Conservation (phyloP, 495 filamentous ascomycete species). For the Neurospora africana region DNA sequence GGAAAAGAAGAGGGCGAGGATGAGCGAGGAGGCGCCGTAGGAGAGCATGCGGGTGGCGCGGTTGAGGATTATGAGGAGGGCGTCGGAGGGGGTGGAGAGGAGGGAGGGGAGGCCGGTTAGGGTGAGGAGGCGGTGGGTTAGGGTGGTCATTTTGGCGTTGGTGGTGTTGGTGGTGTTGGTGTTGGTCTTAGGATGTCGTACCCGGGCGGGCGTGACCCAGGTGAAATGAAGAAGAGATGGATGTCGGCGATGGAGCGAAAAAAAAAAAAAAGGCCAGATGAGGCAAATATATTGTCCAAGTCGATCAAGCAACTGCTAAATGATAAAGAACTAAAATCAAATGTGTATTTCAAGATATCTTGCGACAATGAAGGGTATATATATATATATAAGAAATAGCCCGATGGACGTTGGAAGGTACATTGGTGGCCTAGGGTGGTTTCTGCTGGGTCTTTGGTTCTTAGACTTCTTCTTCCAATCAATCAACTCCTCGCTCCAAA, state of each 20-base stretch:
- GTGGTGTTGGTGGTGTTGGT: background rate
- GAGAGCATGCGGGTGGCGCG: constrained; percentile 51
- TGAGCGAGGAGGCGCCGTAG: constrained; percentile 29
- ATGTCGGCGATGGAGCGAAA: background rate
- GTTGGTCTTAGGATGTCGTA: background rate
- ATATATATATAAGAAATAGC: too few relatives aligned
- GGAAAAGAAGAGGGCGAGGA: constrained; percentile 42
- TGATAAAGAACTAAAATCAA: background rate
- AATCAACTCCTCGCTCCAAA: too few relatives aligned
- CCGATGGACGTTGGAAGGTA: too few relatives aligned
- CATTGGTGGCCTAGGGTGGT: too few relatives aligned
- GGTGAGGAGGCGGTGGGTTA: background rate
- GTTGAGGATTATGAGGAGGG: constrained; percentile 62
- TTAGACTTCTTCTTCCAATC: too few relatives aligned
- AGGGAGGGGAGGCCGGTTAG: constrained; percentile 37
- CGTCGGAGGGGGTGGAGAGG: constrained; percentile 43
- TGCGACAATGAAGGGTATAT: background rate
- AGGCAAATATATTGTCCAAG: background rate
- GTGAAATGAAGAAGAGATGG: background rate
- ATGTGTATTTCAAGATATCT: background rate
- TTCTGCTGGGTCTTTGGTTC: too few relatives aligned
- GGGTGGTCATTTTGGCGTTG: background rate
- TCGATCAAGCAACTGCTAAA: background rate
- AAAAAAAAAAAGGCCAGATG: too few relatives aligned
- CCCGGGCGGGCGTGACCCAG: background rate